Base-by-base conservation (phyloP, 2,329 filamentous ascomycete genomes). In the Aureobasidium namibiae region DNA sequence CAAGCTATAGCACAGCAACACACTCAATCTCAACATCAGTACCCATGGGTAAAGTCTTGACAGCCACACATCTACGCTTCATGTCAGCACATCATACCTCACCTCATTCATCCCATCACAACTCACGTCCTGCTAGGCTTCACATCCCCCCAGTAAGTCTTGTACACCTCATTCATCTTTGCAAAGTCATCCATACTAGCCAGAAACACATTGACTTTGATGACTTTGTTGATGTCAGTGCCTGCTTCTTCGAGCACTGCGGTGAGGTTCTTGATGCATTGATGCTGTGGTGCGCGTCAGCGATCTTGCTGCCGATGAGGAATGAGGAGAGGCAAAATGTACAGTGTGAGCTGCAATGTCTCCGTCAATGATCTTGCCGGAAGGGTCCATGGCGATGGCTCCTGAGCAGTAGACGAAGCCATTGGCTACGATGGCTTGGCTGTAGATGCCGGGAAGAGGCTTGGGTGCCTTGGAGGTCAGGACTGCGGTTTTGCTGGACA, bases 391-490 rank as follows among this genome's bases (percentile, higher is more conserved):
- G 14, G 81, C 81, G 33, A 88, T 76, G 62, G 77, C 78, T 24
- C 86, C 86, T 1, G 83, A 87, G 74, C 85, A 87, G 74, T 87
- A 89, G n/a, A 89, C 82, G 69, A 86, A 81, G 65, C 84, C 85
- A 66, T 84, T 83, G 70, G 69, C 68, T 36, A 71, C 61, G 57
- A 72, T 68, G 50, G 70, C 70, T 66, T 72, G 70, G 61, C 61
- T 66, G 61, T 65, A 66, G 61, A 71, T 64, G 31, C 66, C 67
- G 1, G 65, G 56, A 13, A 63, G 44, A 23, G 59, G 42, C 26
- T 61, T 61, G 7, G 59, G 61, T 26, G 59, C 61, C 23, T 61
- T 60, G 5, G 36, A 52, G 24, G 61, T 63, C 18, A 56, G 31
- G 18, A 63, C 21, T 38, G 59, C 34, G 21, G 45, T 46, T 42